Base-by-base conservation (phyloP, 1,284 basidiomycete genomes). In the Farysia itapuensis region DNA sequence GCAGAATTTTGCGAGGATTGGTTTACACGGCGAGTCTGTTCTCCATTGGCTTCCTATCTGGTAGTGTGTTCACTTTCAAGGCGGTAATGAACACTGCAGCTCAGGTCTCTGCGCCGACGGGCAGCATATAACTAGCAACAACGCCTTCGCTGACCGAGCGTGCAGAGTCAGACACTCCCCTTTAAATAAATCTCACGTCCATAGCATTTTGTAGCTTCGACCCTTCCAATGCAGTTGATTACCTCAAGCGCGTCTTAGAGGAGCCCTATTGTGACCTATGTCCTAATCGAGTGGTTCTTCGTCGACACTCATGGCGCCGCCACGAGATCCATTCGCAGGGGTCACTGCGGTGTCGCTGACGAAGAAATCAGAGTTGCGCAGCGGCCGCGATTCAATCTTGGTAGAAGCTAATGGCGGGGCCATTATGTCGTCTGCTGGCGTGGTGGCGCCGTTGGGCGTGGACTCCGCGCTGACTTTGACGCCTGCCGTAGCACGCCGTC, bases 301-400 rank as follows among this genome's bases (percentile, higher is more conserved):
- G 30, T 70, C 67, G 8, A 67, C 63, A 2, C 51, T 30, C 56
- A 49, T 59, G 16, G 60, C 49, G 5, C 47, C 47, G 7, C 33
- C 20, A 28, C 59, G 46, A 13, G 60, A 58, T 11, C 57, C 51
- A 14, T 36, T 45, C 35, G 59, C 52, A n/a, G 56, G 35, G 4
- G 67, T 59, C 22, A 58, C 50, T 2, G 67, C 64, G 1, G 54
- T 51, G 32, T 74, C 72, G 25, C 41, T 51, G 19, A 66, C 60
- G 43, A 73, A 74, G 39, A 74, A 74, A 45, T 74, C 72, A 21
- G 52, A 57, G 44, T 73, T 74, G 24, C 57, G 54, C 13, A 74
- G 49, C 5, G 72, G 64, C 21, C 72, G 58, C 11, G 61, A 50
- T 33, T 65, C 56, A 33, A 64, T 47, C 53, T 57, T 63, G 23